Percentiles rank a stretch among this genome's conserved stretches.
These are phyloP conservation scores for Periconia digitata DNA, from an alignment of 2,329 filamentous ascomycete species.

Conservation along the genomic window DNA sequence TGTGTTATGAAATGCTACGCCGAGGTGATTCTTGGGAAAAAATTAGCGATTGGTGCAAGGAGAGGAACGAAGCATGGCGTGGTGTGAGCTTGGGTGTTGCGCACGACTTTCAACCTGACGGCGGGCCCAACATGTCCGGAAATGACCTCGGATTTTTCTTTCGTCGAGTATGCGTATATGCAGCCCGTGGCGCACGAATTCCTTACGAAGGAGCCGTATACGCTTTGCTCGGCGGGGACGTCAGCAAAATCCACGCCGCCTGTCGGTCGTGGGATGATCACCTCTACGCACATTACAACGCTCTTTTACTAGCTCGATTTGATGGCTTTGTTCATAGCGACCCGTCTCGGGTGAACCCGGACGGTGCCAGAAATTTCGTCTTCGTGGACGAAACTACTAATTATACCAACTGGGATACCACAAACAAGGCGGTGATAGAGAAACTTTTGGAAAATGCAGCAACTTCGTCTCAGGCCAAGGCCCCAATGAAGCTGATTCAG, in stretches of 20 bases:
- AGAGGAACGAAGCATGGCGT: slow-evolving; percentile 86
- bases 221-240: slow-evolving; percentile 83
- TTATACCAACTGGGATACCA: slow-evolving; percentile 57
- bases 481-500: slow-evolving; percentile 74
- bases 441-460: slow-evolving; percentile 59
- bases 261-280: slow-evolving; percentile 83
- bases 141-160: slow-evolving; percentile 58
- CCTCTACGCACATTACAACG: slow-evolving; percentile 85
- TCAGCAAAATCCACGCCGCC: slow-evolving; percentile 73
- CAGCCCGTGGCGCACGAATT: slow-evolving; percentile 69
- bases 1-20: slow-evolving; percentile 90
- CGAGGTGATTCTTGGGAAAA: slow-evolving; percentile 74
- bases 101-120: slow-evolving; percentile 51
- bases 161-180: slow-evolving; percentile 75
- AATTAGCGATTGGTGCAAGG: slow-evolving; percentile 82
- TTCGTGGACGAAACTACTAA: slow-evolving; percentile 67
- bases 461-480: slow-evolving; percentile 60
- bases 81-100: slow-evolving; percentile 78
- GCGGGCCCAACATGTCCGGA: slow-evolving; percentile 40
- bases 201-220: slow-evolving; percentile 89
- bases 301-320: slow-evolving; percentile 78
- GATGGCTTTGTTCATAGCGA: slow-evolving; percentile 66
- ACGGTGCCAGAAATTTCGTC: slow-evolving; percentile 61
- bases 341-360: slow-evolving; percentile 55
- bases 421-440: slow-evolving; percentile 60